A percentile compares a stretch with the other conserved stretches of the same genome.
These are phyloP conservation scores for Annulohypoxylon bovei DNA, from an alignment of 495 filamentous ascomycete species.

Conservation along the genomic window DNA sequence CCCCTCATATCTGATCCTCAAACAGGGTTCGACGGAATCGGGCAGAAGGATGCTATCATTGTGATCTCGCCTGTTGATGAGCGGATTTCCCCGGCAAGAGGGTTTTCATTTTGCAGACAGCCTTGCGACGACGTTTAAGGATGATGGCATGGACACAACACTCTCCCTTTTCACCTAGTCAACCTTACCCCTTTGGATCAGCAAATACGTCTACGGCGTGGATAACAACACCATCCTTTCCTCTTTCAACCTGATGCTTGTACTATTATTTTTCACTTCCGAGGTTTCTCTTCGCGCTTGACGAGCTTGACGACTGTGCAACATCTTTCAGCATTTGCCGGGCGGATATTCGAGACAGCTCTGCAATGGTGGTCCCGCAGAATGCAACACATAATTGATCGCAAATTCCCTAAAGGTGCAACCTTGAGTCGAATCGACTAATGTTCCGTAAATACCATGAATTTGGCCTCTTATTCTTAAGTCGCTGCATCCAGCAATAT, in stretches of 20 bases:
- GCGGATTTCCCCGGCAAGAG: conserved; percentile 20
- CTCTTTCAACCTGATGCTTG: conserved; percentile 45
- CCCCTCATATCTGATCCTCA: conserved; percentile 36
- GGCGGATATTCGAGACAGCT: conserved; percentile 50
- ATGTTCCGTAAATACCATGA: conserved; percentile 49
- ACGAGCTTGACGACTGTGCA: conserved; percentile 50
- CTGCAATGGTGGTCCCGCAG: conserved; percentile 49
- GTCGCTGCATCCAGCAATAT: conserved; percentile 44
- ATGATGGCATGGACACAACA: conserved; percentile 37
- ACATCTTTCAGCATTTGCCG: conserved; percentile 50
- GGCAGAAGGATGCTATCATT: conserved; percentile 40
- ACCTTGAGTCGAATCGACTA: conserved; percentile 49
- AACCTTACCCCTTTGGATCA: conserved; percentile 36
- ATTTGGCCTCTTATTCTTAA: conserved; percentile 40
- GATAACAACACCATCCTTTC: conserved; percentile 44
- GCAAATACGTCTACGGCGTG: conserved; percentile 42
- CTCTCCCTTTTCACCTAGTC: conserved; percentile 31
- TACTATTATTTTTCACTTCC: conserved; percentile 51
- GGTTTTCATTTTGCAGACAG: conserved; percentile 10
- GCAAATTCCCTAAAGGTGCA: conserved; percentile 52
- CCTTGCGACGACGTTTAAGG: conserved; percentile 36
- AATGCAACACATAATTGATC: conserved; percentile 53
- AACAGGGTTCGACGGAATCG: conserved; percentile 37
- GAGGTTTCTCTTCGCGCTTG: conserved; percentile 47
- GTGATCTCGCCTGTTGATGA: conserved; percentile 34